Percentiles rank a stretch among this genome's conserved stretches.
These are phyloP conservation scores for Capsicum rhomboideum DNA, from an alignment of 257 asterid species.

Conservation along the genomic window DNA sequence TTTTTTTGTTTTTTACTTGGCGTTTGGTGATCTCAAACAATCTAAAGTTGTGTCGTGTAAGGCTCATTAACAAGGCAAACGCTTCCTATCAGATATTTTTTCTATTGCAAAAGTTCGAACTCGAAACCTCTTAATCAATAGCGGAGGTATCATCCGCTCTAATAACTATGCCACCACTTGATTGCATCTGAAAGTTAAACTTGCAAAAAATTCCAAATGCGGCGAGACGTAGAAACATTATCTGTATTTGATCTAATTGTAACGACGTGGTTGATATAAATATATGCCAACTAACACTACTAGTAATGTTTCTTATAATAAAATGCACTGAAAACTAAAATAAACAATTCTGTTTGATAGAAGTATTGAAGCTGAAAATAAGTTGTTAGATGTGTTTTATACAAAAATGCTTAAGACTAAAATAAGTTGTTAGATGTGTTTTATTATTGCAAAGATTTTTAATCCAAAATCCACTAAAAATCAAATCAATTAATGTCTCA, in stretches of 20 bases:
- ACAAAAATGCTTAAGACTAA: neutral
- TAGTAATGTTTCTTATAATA: neutral
- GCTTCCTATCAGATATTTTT: neutral
- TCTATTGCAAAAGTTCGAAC: neutral
- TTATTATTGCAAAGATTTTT: neutral
- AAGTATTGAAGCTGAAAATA: neutral
- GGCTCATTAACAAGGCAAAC: neutral
- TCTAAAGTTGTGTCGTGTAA: neutral
- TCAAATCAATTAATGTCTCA: neutral
- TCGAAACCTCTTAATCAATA: neutral
- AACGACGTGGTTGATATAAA: neutral
- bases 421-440: neutral
- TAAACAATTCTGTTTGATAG: neutral
- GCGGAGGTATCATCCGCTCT: neutral
- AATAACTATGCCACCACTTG: neutral
- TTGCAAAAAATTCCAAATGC: neutral
- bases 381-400: neutral
- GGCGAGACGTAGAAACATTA: neutral
- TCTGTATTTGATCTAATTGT: neutral
- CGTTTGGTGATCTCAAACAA: neutral
- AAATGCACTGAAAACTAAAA: neutral
- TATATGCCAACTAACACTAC: neutral
- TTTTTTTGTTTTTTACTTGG: neutral
- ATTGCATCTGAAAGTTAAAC: neutral
- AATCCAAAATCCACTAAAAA: neutral